Base-by-base conservation (phyloP, 768 basidiomycete species). In the Macrolepiota dolichaula region DNA sequence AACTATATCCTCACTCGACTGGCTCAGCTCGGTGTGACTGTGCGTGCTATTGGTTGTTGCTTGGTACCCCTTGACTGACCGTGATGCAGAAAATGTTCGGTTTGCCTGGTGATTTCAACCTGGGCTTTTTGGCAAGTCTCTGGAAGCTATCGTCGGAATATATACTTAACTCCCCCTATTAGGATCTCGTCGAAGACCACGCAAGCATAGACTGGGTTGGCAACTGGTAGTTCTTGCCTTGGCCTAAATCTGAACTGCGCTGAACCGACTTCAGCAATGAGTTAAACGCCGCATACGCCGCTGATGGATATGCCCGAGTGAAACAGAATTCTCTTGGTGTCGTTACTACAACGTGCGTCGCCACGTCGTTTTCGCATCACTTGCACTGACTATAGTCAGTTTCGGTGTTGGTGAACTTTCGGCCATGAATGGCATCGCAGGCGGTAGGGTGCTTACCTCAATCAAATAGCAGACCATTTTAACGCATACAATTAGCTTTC, bases 331-430 rank as follows among this genome's bases (percentile, higher is more conserved):
- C 84, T 65, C 74, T 93, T 51, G 91, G 91, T 53, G 91, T 86
- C 7, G 73, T 94, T 4, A 46, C 56, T 1, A 70, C 69, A 3
- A 70, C 67, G 65, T 67, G 52, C 11, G 59, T 58, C 11, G 6
- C 25, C 51, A 2, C 38, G 9, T 9, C 1, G 12, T 49, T 6
- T 49, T 22, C 17, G 17, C 2, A 1, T 13, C 13, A 3, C 24
- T 3, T 7, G 15, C 22, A 19, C 25, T 55, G 65, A 22, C 60
- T 40, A 22, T n/a, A 42, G 19, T 12, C 51, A 89, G 87, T 2
- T 96, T 94, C 64, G 95, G 95, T 59, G 94, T 96, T 4, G 95
- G 95, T 17, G 95, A 96, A 71, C 76, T 96, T 47, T 91, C 88
- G 37, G 93, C 94, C 1, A 85, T 89, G 37, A 92, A 92, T 66